Evolutionary conservation across 2,329 filamentous ascomycete species (phyloP), one percentile per base, ranked within the genome.

Genomic region (Aspergillus fijiensis): DNA sequence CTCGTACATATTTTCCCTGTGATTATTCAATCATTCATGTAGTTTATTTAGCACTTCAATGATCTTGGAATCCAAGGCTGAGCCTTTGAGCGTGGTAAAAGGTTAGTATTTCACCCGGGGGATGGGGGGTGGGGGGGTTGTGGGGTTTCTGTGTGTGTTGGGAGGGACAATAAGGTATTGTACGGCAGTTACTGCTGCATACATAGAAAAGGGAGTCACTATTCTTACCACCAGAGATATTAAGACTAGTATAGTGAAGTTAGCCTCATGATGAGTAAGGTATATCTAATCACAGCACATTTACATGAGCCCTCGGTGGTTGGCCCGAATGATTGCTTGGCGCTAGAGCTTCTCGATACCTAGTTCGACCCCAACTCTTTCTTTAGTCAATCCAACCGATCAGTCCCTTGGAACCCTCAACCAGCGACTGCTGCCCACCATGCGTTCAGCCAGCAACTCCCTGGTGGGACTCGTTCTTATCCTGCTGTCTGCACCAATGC

Each of bases 401-500:
- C 27, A 29, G 27, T 9, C 12, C 33, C 12, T 35, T 16, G 10
- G 14, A 29, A 29, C 27, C 9, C 7, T 29, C 27, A 35, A 16
- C 33, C 33, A 47, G 7, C 10, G 14, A 19, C 11, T 27, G 39
- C 33, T 35, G 33, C 33, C 33, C 5, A 35, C 33, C 42, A 71
- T 70, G 67, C 55, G 50, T 10, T 39, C 65, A 35, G 59, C 57
- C 55, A 16, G 63, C 14, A 56, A 39, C 21, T 51, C 64, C 21
- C 51, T 65, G 23, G n/a, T 19, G 14, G 6, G 39, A 19, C 53
- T 67, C 48, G 54, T 67, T 49, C 57, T 69, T 21, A 50, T 70
- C 55, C 42, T 68, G 45, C 58, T 66, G 45, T 57, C 69, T 47
- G 42, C 59, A 53, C 33, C 65, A 47, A 55, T 68, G 23, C 42